Percentiles rank a stretch among this genome's conserved stretches.
phyloP scores from a whole-genome alignment of 2,329 filamentous ascomycete species.

The Paracoccidioides lutzii region DNA sequence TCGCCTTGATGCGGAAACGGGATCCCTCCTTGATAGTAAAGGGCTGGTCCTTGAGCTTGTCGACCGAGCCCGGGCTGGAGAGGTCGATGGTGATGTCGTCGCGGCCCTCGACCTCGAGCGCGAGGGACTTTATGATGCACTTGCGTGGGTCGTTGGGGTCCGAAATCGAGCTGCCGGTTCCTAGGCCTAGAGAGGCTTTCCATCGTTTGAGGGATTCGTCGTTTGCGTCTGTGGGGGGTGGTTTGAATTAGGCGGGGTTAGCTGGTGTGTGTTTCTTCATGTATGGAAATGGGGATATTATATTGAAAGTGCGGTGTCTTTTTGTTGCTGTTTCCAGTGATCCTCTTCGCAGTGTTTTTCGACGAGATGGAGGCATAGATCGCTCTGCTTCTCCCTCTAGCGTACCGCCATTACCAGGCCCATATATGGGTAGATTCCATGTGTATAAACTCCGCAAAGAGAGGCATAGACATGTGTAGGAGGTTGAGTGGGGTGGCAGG shows the following conservation, averaged over 20 bases:
- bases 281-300: not conserved
- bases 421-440: no score
- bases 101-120: slow-evolving; percentile 74
- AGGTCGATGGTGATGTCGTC: slow-evolving; percentile 82
- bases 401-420: no score
- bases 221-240: slow-evolving; percentile 48
- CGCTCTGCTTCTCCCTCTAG: no score
- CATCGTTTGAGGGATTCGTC: slow-evolving; percentile 95
- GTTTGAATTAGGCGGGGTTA: no score
- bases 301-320: no score
- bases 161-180: slow-evolving; percentile 54
- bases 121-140: slow-evolving; percentile 85
- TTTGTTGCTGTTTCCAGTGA: no score
- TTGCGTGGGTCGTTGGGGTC: slow-evolving; percentile 73
- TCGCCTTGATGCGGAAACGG: slow-evolving; percentile 85
- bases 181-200: slow-evolving; percentile 90
- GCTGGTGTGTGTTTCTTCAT: not conserved
- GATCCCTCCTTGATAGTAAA: slow-evolving; percentile 97
- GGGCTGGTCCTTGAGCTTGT: slow-evolving; percentile 72
- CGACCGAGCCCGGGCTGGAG: slow-evolving; percentile 57
- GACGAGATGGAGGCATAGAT: no score
- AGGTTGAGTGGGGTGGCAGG: no score
- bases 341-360: no score
- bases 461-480: not conserved
- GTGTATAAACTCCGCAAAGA: not conserved